These are phyloP conservation scores for Ilyonectria mors-panacis DNA, from an alignment of 2,329 filamentous ascomycete genomes.

Conservation along the genomic window DNA sequence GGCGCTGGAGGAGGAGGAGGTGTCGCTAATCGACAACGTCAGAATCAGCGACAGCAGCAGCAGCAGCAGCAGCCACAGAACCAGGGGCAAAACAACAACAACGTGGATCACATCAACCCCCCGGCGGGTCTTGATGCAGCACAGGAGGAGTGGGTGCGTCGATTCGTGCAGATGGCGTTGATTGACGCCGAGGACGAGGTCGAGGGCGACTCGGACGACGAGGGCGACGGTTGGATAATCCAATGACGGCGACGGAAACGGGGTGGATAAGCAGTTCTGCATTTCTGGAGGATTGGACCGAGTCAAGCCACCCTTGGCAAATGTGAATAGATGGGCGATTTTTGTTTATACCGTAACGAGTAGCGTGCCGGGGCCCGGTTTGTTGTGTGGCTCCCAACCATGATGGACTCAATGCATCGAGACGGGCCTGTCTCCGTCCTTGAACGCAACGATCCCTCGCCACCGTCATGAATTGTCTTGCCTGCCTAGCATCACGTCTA, in stretches of 20 bases:
- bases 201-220: constrained; percentile 59
- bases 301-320: constrained; percentile 21
- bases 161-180: constrained; percentile 69
- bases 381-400: constrained; percentile 25
- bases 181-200: constrained; percentile 67
- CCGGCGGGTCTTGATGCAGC: constrained; percentile 59
- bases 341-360: constrained; percentile 25
- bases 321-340: constrained; percentile 11
- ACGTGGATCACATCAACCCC: constrained; percentile 30
- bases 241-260: constrained; percentile 35
- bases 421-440: constrained; percentile 12
- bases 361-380: constrained; percentile 19
- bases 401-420: constrained; percentile 24
- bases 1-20: constrained; percentile 41
- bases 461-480: constrained; percentile 21
- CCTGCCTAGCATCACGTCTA: not conserved
- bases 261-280: not conserved
- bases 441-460: constrained; percentile 14
- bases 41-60: constrained; percentile 29
- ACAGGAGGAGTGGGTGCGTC: constrained; percentile 67
- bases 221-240: constrained; percentile 48
- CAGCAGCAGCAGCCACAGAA: constrained; percentile 43
- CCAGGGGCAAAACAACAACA: constrained; percentile 33
- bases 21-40: constrained; percentile 43
- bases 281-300: constrained; percentile 14